phyloP scores from a whole-genome alignment of 495 filamentous ascomycete genomes.

The Sordaria brevicollis region DNA sequence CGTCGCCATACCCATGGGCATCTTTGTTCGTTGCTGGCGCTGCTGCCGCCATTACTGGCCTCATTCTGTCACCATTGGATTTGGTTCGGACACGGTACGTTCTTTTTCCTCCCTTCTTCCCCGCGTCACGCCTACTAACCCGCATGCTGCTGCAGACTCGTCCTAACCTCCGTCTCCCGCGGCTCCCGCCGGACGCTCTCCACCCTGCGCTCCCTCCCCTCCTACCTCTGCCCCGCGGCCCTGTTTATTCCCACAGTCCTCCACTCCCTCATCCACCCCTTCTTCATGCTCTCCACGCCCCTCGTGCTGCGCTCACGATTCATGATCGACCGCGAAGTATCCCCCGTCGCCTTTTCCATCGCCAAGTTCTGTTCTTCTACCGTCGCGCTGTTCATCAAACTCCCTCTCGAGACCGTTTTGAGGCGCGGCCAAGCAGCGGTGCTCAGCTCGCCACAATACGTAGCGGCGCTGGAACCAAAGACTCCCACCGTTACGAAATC shows the following conservation, averaged over 20 bases:
- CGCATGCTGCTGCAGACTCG: conserved; percentile 37
- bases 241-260: conserved; percentile 78
- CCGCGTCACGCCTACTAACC: conserved; percentile 8
- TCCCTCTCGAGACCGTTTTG: conserved; percentile 87
- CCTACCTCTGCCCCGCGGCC: conserved; percentile 56
- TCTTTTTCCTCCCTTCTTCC: neutral
- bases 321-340: conserved; percentile 69
- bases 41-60: conserved; percentile 66
- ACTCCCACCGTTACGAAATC: conserved; percentile 11
- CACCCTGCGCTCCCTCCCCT: conserved; percentile 65
- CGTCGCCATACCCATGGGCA: conserved; percentile 60
- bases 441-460: conserved; percentile 30
- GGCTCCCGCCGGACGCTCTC: conserved; percentile 63
- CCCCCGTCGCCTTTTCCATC: conserved; percentile 68
- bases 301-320: conserved; percentile 70
- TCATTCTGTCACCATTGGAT: conserved; percentile 78
- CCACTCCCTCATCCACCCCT: conserved; percentile 68
- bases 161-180: conserved; percentile 67
- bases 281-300: conserved; percentile 70
- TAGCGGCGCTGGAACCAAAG: conserved; percentile 29
- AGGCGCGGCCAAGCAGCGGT: conserved; percentile 75
- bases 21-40: conserved; percentile 72
- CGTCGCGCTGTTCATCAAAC: conserved; percentile 70
- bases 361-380: conserved; percentile 65
- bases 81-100: conserved; percentile 70